Base-by-base conservation (phyloP, 306 rosid genomes). In the Dalbergia cochinchinensis region DNA sequence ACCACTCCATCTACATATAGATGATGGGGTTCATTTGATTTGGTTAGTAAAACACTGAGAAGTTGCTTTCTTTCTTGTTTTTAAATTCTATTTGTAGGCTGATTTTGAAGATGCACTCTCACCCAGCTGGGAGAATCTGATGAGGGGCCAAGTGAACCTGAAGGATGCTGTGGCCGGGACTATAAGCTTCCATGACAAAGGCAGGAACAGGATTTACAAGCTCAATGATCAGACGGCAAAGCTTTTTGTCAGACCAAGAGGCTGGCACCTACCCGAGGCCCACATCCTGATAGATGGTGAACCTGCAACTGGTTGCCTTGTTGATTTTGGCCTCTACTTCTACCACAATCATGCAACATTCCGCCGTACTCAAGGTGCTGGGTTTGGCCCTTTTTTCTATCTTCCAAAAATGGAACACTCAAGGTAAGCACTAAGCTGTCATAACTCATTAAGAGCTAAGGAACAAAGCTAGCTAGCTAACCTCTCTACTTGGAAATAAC, bases 331-430 rank as follows among this genome's bases (percentile, higher is more conserved):
- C 44, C 92, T 94, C 60, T 94, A 89, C 65, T 94, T 94, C 35
- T 91, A 48, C 71, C 99, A 92, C 81, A 94, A 86, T 66, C 51
- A 85, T 34, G 82, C 89, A 22, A 80, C 82, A 2, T 95, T 92
- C 73, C 88, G 92, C 16, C 81, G 81, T 39, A 85, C 78, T 73
- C 99, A 92, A 74, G 98, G 93, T 11, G 87, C 81, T 16, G 99
- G 99, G 7, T 89, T 83, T 54, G 99, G 99, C 7, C 97, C 99
- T 18, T 94, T 95, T 86, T 92, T 95, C 78, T 95, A 95, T 78
- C 97, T 95, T 44, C 99, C 99, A 14, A 95, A 95, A 77, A 89
- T 95, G 97, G 97, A 95, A 84, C 91, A 92, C 78, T 92, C 99
- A 37, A 90, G 98, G 98, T 92, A 82, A 51, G 50, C 45, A 65